phyloP scores from a whole-genome alignment of 176 grass and related monocot genomes.

The Saccharum spontaneum region DNA sequence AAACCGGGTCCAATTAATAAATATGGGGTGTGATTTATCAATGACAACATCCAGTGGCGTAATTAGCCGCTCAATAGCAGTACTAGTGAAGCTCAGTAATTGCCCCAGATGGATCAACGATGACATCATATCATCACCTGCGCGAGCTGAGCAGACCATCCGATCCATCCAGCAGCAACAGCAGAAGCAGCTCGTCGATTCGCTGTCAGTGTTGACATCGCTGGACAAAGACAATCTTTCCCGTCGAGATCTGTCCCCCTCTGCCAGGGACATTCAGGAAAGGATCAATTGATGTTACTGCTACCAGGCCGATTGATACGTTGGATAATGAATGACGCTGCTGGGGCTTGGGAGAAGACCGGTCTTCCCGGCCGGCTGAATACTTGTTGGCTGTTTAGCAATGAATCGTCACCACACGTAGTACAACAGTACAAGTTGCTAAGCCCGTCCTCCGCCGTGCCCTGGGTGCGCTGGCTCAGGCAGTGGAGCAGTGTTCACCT shows the following conservation, averaged over 20 bases:
- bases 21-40: slow-evolving; percentile 2
- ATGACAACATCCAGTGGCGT: not conserved
- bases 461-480: no score
- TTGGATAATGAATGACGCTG: not conserved
- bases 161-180: not conserved
- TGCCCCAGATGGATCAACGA: not conserved
- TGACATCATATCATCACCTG: not conserved
- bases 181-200: not conserved
- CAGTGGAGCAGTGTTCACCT: no score
- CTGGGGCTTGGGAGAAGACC: not conserved
- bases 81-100: not conserved
- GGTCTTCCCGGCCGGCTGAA: not conserved
- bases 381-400: no score
- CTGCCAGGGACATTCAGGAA: not conserved
- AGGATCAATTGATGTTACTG: not conserved
- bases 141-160: not conserved
- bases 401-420: no score
- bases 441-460: no score
- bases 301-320: not conserved
- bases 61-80: not conserved
- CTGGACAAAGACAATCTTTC: not conserved
- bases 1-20: not conserved
- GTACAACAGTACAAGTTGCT: no score
- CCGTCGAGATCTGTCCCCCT: slow-evolving; percentile 3
- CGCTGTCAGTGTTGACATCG: slow-evolving; percentile 10